Percentiles rank a stretch among this genome's conserved stretches.
Conservation (phyloP, 176 grass and related monocot species). For the Triticum turgidum region DNA sequence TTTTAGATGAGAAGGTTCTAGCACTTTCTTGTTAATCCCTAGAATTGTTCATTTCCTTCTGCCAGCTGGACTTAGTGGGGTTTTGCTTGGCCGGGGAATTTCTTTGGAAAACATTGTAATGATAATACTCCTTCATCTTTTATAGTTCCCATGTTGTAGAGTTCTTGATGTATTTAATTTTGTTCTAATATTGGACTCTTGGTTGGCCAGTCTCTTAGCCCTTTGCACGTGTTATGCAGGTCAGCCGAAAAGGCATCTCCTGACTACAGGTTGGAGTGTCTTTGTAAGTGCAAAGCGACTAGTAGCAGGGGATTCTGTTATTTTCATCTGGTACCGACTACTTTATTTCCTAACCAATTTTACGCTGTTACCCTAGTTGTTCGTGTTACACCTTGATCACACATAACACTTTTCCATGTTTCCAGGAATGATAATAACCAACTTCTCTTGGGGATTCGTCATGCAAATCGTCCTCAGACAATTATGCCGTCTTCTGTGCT, state of each 20-base stretch:
- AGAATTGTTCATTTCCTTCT: not conserved
- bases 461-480: constrained; percentile 81
- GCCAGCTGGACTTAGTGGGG: not conserved
- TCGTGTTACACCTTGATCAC: not conserved
- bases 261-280: constrained; percentile 96
- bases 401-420: not conserved
- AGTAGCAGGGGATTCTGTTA: constrained; percentile 87
- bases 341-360: not conserved
- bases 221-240: constrained; percentile 54
- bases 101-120: not conserved
- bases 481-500: constrained; percentile 91
- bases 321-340: constrained; percentile 86
- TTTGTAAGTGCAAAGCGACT: constrained; percentile 92
- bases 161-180: not conserved
- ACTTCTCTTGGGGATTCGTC: constrained; percentile 83
- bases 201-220: not conserved
- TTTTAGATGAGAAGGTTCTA: constrained; percentile 27
- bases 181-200: constrained; percentile 10
- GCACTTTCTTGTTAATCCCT: not conserved
- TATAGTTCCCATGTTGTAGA: not conserved
- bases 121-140: not conserved
- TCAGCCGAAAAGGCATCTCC: constrained; percentile 94
- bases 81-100: constrained; percentile 13
- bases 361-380: not conserved
- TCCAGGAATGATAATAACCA: constrained; percentile 94